Base-by-base conservation (phyloP, 768 basidiomycete genomes). In the Boletus patriciae region DNA sequence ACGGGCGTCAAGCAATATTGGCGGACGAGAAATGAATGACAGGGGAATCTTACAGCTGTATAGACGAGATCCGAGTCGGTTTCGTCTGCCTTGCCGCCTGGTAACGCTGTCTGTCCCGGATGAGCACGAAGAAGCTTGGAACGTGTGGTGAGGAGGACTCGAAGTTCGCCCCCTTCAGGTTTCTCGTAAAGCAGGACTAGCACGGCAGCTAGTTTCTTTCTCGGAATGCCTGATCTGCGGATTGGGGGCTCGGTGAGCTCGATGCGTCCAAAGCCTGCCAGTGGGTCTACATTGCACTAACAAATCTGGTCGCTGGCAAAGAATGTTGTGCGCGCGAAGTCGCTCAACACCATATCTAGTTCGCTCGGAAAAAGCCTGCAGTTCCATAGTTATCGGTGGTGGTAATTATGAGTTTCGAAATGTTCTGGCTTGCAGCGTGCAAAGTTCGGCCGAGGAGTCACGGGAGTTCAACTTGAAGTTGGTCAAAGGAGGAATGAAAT, bases 141-240 rank as follows among this genome's bases (percentile, higher is more conserved):
- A 11, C 94, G 83, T 4, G 94, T 96, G 1, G 94, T 96, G 52
- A 96, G 75, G 21, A 95, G 76, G 6, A 95, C 92, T 13, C 86
- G 82, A 7, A 94, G 73, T 43, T 80, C 71, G 18, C 83, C 87
- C 4, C 75, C 78, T n/a, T n/a, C n/a, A n/a, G n/a, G n/a, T n/a
- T 80, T 73, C 68, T 94, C 88, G 59, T 85, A 95, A 1, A 96
- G 73, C 12, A 93, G 76, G 2, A 94, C 83, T 3, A 95, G 78
- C 0, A 95, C 92, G 9, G 90, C 90, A 6, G 85, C 91, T 13
- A 85, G 80, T 65, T 78, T 85, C 47, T 67, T 70, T 16, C 52
- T 61, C 11, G 77, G 64, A 43, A 76, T 72, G 8, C 54, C 57
- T 19, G 73, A 72, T 27, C 77, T 80, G 49, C 18, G 13, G 47